Percentiles rank a stretch among this genome's conserved stretches.
phyloP scores from a whole-genome alignment of 805 yeast species.

The Lipomyces starkeyi region DNA sequence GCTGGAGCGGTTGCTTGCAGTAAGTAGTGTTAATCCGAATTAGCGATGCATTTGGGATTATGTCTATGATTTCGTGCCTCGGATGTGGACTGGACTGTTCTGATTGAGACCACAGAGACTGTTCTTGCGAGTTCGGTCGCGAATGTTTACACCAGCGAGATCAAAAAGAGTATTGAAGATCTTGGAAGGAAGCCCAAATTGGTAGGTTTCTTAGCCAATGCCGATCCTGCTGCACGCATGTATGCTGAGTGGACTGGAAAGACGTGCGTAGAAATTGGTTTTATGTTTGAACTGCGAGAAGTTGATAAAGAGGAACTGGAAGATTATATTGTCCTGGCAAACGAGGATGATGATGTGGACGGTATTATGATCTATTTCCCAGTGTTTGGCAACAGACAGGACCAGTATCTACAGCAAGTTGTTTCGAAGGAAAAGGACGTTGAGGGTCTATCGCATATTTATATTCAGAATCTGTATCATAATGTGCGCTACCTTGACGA shows the following conservation, averaged over 20 bases:
- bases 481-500: slow-evolving; percentile 84
- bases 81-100: background rate
- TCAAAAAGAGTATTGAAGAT: slow-evolving; percentile 59
- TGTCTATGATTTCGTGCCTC: background rate
- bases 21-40: background rate
- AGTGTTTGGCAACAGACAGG: slow-evolving; percentile 93
- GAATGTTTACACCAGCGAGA: slow-evolving; percentile 77
- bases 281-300: slow-evolving; percentile 75
- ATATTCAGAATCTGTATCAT: slow-evolving; percentile 93
- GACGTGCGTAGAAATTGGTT: slow-evolving; percentile 85
- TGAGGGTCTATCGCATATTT: slow-evolving; percentile 90
- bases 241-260: slow-evolving; percentile 96
- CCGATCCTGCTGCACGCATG: slow-evolving; percentile 93
- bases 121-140: slow-evolving; percentile 81
- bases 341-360: slow-evolving; percentile 72
- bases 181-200: slow-evolving; percentile 69
- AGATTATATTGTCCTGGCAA: slow-evolving; percentile 80
- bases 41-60: slow-evolving; percentile 1
- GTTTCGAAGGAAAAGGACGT: slow-evolving; percentile 92
- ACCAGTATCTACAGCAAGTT: slow-evolving; percentile 92
- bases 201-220: slow-evolving; percentile 90
- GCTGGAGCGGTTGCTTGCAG: background rate
- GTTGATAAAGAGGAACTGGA: slow-evolving; percentile 84
- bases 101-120: slow-evolving; percentile 16
- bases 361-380: slow-evolving; percentile 99